Conservation (phyloP, 768 basidiomycete genomes). For the Cystobasidium ongulense region DNA sequence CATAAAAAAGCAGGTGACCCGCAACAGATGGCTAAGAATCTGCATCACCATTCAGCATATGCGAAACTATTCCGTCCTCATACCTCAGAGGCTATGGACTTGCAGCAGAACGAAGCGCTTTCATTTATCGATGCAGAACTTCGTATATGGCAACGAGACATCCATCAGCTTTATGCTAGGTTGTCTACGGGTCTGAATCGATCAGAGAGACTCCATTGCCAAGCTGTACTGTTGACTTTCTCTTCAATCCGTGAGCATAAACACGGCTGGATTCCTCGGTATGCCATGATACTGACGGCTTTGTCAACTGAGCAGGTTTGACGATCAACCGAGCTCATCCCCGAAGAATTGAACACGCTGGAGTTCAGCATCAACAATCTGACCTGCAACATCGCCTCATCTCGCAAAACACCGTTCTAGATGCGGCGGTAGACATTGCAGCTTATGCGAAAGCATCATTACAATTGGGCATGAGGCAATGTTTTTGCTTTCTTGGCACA, state of each 20-base stretch:
- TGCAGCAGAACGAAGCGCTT: not conserved
- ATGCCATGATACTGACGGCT: no score
- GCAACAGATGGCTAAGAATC: no score
- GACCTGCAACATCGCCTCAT: not conserved
- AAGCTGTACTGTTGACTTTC: not conserved
- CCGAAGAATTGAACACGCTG: no score
- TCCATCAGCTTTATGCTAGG: not conserved
- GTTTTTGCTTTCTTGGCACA: not conserved
- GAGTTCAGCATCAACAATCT: not conserved
- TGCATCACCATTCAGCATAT: not conserved
- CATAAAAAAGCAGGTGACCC: no score
- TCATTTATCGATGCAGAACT: not conserved
- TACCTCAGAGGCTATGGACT: not conserved
- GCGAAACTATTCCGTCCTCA: not conserved
- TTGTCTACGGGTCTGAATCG: not conserved
- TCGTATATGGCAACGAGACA: not conserved
- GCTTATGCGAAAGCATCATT: not conserved
- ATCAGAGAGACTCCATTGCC: not conserved
- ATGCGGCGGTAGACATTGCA: not conserved
- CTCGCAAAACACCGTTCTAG: not conserved
- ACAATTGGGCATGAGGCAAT: not conserved
- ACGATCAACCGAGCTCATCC: not conserved
- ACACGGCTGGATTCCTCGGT: no score
- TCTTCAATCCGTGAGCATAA: not conserved
- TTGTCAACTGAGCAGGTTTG: no score